Base-by-base conservation (phyloP, 768 basidiomycete genomes). In the Calocybe cyanea region DNA sequence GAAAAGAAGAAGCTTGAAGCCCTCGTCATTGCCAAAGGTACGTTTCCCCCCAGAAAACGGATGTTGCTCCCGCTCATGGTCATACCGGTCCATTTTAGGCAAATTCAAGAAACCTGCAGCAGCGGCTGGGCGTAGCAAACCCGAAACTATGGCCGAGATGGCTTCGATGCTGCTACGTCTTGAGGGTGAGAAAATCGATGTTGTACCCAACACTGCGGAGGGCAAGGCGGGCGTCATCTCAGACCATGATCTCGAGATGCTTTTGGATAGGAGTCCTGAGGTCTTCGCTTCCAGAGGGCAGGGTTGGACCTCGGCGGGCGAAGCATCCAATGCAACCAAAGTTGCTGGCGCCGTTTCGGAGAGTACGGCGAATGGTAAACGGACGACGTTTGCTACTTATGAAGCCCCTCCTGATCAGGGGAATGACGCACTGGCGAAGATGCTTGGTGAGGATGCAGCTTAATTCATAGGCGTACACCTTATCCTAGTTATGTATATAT, bases 1-100 rank as follows among this genome's bases (percentile, higher is more conserved):
- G 87, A 89, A 70, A 92, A 92, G 68, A 78, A 90, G 37, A 85
- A 90, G 63, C 77, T 99, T 4, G 96, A 98, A 68, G 90, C 90
- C 1, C 72, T 98, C 30, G 93, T 99, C 57, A 97, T 98, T 58
- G 92, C 91, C 7, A 89, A 93, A 67, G 92, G 89, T 84, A 41
- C 7, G 59, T 54, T 25, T 30, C 30, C 4, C 38, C 17, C 15
- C 6, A 6, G 25, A 11, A 28, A 11, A 28, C 11, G 25, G 11
- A 28, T 28, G 8, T 45, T 36, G 30, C 39, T 34, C 21, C 14
- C 14, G 2, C 21, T 34, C 4, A 37, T 54, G 5, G 41, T 24
- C 17, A 7, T 32, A 43, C 24, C 20, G 39, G 21, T 21, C n/a
- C 36, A 0, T 41, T 28, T 20, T 21, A 84, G 88, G 89, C 50